These are phyloP conservation scores for Irpex sp. DNA, from an alignment of 1,284 basidiomycete species.

Conservation along the genomic window DNA sequence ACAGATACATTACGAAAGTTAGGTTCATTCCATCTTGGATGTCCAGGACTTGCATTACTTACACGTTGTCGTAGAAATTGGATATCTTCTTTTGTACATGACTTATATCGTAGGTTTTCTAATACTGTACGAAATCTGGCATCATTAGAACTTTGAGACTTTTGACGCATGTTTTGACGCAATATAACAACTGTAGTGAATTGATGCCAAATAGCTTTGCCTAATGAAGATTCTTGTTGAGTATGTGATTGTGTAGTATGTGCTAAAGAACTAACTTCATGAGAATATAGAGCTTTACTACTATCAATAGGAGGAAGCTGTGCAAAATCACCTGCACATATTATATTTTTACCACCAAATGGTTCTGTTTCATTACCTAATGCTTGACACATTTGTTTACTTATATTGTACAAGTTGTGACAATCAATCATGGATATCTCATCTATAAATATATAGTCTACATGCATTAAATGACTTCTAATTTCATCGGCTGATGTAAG, in stretches of 20 bases:
- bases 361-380: neutral
- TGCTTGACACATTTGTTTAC: neutral
- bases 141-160: conserved; percentile 20
- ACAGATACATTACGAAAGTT: conserved; percentile 30
- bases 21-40: conserved; percentile 6
- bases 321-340: conserved; percentile 19
- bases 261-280: no score
- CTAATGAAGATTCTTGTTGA: no score
- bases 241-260: no score
- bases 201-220: no score
- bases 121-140: conserved; percentile 25
- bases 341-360: conserved; percentile 17
- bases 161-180: neutral
- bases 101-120: conserved; percentile 31
- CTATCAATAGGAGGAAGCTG: conserved; percentile 16
- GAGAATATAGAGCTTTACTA: no score
- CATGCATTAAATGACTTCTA: neutral
- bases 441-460: conserved; percentile 30
- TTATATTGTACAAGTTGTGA: conserved; percentile 11
- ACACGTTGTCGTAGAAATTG: conserved; percentile 23
- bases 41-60: no score
- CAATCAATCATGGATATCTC: conserved; percentile 20
- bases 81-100: conserved; percentile 32
- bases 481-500: no score
- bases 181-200: no score